Base-by-base conservation (phyloP, 495 filamentous ascomycete genomes). In the Sordaria brevicollis region DNA sequence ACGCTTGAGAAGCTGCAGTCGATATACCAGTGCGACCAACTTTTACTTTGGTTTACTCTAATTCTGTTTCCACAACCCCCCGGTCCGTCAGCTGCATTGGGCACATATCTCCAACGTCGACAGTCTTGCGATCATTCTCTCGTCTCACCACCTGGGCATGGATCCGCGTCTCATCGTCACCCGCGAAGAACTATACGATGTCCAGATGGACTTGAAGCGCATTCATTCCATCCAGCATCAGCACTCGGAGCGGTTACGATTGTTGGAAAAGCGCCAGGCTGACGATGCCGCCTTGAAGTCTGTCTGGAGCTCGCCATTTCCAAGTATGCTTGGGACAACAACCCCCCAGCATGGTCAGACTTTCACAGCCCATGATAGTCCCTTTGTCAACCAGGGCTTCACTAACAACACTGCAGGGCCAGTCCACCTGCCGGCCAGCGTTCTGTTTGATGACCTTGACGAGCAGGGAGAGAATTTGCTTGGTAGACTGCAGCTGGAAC, bases 281-380 rank as follows among this genome's bases (percentile, higher is more conserved):
- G 85, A 86, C 68, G 93, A 97, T 83, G 89, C 91, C 38, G 86
- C 90, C 41, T 78, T 96, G 76, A 96, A 91, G 78, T 94, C 90
- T 39, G 90, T 92, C 36, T 97, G 93, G 93, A 91, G 90, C 68
- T 95, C 92, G 49, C 92, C 92, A 1, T 96, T 94, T 77, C 92
- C 92, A 25, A 88, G 87, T 74, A 87, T 91, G 49, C 78, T 92
- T 82, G 90, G 68, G 86, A 92, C 91, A 76, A 91, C 91, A 10
- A 62, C 49, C 49, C 88, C 93, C 31, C 89, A 93, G 74, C 90
- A 96, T 82, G 92, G 94, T 95, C 82, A 74, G 84, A 74, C 69
- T 54, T 31, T 41, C 5, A 71, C 66, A 39, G 68, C 33, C 49
- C 57, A 37, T 41, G 34, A 49, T 34, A 36, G 7, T 15, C 19